These are phyloP conservation scores for Chamaenerion angustifolium DNA, from an alignment of 345 rosid genomes.

Conservation along the genomic window DNA sequence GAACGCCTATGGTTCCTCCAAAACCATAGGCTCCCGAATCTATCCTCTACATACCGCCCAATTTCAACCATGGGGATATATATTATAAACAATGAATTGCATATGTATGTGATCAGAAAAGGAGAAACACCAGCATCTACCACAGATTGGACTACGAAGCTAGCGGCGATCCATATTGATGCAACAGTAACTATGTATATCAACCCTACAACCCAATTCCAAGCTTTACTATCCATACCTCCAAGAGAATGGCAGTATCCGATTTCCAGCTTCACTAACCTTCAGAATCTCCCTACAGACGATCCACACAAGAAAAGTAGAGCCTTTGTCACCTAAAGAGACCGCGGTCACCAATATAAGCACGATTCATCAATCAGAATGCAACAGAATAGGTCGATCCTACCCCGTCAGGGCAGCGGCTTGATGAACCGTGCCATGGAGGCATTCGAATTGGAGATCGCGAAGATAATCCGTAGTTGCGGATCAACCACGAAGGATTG, in stretches of 20 bases:
- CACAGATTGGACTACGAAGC: slow-evolving; percentile 87
- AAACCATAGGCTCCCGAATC: slow-evolving; percentile 45
- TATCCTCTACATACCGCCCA: slow-evolving; percentile 58
- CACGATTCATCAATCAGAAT: no score
- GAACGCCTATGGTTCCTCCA: slow-evolving; percentile 36
- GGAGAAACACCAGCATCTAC: slow-evolving; percentile 89
- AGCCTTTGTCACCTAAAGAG: no score
- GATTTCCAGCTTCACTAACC: no score
- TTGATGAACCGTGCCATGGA: no score
- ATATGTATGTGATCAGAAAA: slow-evolving; percentile 78
- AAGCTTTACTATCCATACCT: slow-evolving; percentile 35
- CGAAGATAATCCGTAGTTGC: no score
- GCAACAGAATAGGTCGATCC: no score
- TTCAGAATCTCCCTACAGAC: no score
- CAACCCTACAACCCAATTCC: slow-evolving; percentile 79
- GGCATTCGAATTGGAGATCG: no score
- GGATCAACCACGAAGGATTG: no score
- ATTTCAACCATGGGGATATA: slow-evolving; percentile 74
- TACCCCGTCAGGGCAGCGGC: no score
- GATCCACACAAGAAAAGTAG: no score
- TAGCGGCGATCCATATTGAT: slow-evolving; percentile 83
- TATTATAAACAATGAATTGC: slow-evolving; percentile 75
- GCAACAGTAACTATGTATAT: slow-evolving; percentile 74
- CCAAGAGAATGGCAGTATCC: neutral
- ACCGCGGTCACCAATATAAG: no score